Conservation (phyloP, 1,139 yeast species). For the Pichia sp. region DNA sequence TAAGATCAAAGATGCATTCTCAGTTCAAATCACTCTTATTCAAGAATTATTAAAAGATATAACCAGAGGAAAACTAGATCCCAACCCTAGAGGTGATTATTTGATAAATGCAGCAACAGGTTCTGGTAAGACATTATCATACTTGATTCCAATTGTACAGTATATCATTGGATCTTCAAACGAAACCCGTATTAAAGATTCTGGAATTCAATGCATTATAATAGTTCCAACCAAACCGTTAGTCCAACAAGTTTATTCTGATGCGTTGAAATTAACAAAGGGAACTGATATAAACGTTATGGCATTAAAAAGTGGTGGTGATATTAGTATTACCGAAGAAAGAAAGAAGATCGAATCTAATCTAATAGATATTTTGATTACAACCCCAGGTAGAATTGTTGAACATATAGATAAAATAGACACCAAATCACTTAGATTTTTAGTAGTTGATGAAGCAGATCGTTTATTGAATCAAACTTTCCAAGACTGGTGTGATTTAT, state of each 20-base stretch:
- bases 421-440: slow-evolving; percentile 55
- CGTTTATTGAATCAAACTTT: slow-evolving; percentile 84
- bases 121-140: slow-evolving; percentile 93
- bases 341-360: slow-evolving; percentile 42
- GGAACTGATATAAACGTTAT: slow-evolving; percentile 67
- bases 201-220: slow-evolving; percentile 71
- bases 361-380: slow-evolving; percentile 76
- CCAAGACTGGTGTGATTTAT: slow-evolving; percentile 85
- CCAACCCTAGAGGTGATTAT: slow-evolving; percentile 66
- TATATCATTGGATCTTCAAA: slow-evolving; percentile 41
- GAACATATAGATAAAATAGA: slow-evolving; percentile 63
- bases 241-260: slow-evolving; percentile 74
- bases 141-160: slow-evolving; percentile 80
- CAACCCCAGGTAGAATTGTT: slow-evolving; percentile 94
- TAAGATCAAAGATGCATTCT: slow-evolving; percentile 60
- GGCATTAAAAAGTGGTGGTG: slow-evolving; percentile 48
- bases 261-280: slow-evolving; percentile 55
- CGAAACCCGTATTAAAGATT: slow-evolving; percentile 51
- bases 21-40: slow-evolving; percentile 73
- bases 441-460: slow-evolving; percentile 96
- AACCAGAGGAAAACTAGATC: slow-evolving; percentile 46
- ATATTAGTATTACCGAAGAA: slow-evolving; percentile 71
- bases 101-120: slow-evolving; percentile 96
- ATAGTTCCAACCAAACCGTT: slow-evolving; percentile 91
- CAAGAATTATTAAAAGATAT: slow-evolving; percentile 54